phyloP scores from a whole-genome alignment of 2,329 filamentous ascomycete genomes.

The Stemphylium vesicarium region DNA sequence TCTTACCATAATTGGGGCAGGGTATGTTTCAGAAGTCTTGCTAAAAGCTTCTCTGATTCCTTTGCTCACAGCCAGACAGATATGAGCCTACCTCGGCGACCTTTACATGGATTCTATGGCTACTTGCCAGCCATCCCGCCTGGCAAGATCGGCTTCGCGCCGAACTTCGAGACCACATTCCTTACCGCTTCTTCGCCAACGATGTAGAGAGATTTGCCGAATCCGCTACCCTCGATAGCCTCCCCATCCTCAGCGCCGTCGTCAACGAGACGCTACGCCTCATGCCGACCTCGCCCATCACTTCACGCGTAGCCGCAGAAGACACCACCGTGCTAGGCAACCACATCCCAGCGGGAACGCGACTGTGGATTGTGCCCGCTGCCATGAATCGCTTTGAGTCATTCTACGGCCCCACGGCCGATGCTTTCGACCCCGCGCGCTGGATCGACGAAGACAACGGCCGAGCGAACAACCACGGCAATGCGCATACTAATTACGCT shows the following conservation, averaged over 20 bases:
- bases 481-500: background rate
- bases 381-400: background rate
- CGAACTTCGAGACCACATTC: background rate
- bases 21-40: background rate
- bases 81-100: constrained; percentile 1
- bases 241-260: background rate
- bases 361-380: background rate
- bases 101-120: background rate
- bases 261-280: background rate
- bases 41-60: too few species aligned
- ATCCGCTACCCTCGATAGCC: background rate
- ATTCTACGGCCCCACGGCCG: background rate
- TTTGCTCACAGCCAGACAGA: background rate
- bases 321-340: background rate
- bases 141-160: background rate
- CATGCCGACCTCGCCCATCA: background rate
- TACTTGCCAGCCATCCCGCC: background rate
- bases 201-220: background rate
- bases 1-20: background rate
- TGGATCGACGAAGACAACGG: constrained; percentile 3
- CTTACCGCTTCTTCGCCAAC: background rate
- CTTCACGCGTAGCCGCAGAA: background rate
- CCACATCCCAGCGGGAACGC: background rate
- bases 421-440: background rate
- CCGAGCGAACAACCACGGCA: background rate